A percentile compares a stretch with the other conserved stretches of the same genome.
phyloP scores from a whole-genome alignment of 2,329 filamentous ascomycete species.

The Zymoseptoria passerinii region DNA sequence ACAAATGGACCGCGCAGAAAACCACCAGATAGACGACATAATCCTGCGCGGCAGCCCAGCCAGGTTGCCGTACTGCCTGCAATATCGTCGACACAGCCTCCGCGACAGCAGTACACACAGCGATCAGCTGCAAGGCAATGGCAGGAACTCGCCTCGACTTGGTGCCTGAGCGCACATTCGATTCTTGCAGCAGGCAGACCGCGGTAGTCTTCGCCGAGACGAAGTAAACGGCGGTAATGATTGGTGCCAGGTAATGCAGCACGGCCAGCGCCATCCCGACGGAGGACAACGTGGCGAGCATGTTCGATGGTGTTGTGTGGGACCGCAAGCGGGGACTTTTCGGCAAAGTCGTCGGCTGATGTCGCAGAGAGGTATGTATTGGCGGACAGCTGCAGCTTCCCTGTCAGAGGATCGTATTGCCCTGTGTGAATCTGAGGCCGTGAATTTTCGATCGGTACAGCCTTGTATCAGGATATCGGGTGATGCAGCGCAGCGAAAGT shows the following conservation, averaged over 20 bases:
- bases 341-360: neutral
- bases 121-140: slow-evolving; percentile 11
- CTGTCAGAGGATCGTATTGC: neutral
- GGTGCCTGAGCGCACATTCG: slow-evolving; percentile 10
- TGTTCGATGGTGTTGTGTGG: slow-evolving; percentile 1
- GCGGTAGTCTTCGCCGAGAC: slow-evolving; percentile 20
- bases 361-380: neutral
- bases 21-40: slow-evolving; percentile 19
- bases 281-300: neutral
- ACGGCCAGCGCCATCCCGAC: slow-evolving; percentile 12
- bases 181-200: slow-evolving; percentile 23
- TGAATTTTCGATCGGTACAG: neutral
- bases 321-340: neutral
- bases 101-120: slow-evolving; percentile 15
- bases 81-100: slow-evolving; percentile 13
- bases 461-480: neutral
- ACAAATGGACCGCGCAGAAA: slow-evolving; percentile 15
- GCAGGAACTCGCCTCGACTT: slow-evolving; percentile 13
- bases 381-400: neutral
- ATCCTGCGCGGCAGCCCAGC: slow-evolving; percentile 16
- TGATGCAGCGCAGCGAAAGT: neutral
- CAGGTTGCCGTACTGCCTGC: slow-evolving; percentile 11
- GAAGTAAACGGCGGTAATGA: slow-evolving; percentile 21
- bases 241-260: slow-evolving; percentile 23
- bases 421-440: neutral